Evolutionary conservation across 305 asterid genomes (phyloP).

Genomic region (Euphrasia arctica): DNA sequence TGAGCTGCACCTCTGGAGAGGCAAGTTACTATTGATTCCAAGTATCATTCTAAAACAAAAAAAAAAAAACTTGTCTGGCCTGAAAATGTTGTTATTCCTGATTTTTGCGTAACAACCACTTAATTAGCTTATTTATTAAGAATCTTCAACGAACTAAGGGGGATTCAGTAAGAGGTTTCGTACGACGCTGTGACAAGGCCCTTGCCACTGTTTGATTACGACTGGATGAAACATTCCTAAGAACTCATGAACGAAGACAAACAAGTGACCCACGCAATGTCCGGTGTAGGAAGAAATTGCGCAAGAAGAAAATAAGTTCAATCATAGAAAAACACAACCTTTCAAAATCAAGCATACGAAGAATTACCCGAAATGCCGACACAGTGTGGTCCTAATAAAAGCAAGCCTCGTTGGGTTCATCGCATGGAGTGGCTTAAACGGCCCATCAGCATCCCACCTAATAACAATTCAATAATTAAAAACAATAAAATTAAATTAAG

Average conservation of each 20-base stretch:
- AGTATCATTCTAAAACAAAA: too few relatives aligned
- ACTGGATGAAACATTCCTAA: background rate
- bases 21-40: too few relatives aligned
- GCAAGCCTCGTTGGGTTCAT: constrained; percentile 96
- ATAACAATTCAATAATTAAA: background rate
- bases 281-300: background rate
- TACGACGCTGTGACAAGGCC: background rate
- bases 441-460: constrained; percentile 99
- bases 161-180: background rate
- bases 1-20: background rate
- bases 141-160: background rate
- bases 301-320: background rate
- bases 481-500: background rate
- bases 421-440: constrained; percentile 84
- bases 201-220: background rate
- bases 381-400: constrained; percentile 83
- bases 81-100: background rate
- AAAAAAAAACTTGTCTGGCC: background rate
- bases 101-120: too few relatives aligned
- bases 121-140: too few relatives aligned
- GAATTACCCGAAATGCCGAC: constrained; percentile 92
- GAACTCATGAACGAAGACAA: background rate
- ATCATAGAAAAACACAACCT: background rate
- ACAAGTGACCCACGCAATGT: constrained; percentile 1
- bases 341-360: constrained; percentile 4